Percentiles rank a stretch among this genome's conserved stretches.
phyloP scores from a whole-genome alignment of 2,329 filamentous ascomycete species.

The Botrytis elliptica region DNA sequence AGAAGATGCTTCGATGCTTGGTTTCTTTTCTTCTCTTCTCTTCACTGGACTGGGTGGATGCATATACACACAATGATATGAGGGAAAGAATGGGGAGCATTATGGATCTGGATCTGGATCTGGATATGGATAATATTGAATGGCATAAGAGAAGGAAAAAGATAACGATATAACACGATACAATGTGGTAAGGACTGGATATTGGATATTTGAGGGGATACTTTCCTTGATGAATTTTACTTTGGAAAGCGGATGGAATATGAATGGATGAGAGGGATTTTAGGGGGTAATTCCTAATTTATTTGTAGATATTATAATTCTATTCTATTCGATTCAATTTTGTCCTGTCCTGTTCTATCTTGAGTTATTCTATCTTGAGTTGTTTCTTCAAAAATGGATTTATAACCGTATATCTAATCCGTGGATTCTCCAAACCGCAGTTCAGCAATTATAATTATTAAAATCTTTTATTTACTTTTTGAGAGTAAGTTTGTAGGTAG shows the following conservation, averaged over 20 bases:
- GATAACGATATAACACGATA: not conserved
- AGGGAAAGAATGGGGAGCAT: not conserved
- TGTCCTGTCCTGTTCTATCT: not conserved
- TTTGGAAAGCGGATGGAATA: not conserved
- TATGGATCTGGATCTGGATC: not conserved
- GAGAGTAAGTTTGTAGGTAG: no score
- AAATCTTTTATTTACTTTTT: no score
- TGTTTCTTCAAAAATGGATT: no score
- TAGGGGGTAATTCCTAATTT: not conserved
- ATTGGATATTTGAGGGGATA: not conserved
- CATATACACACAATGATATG: not conserved
- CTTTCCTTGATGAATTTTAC: not conserved
- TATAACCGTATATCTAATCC: no score
- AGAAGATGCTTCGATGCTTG: not conserved
- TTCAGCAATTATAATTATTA: no score
- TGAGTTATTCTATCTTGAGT: not conserved
- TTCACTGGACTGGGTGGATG: no score
- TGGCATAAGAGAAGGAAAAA: not conserved
- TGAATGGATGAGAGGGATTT: not conserved
- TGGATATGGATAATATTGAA: not conserved
- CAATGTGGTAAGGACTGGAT: not conserved
- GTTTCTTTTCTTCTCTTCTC: not conserved
- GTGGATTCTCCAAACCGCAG: no score
- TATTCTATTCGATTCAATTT: not conserved
- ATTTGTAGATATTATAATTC: slow-evolving; percentile 9